phyloP scores from a whole-genome alignment of 495 filamentous ascomycete species.

The Lepidopterella palustris region DNA sequence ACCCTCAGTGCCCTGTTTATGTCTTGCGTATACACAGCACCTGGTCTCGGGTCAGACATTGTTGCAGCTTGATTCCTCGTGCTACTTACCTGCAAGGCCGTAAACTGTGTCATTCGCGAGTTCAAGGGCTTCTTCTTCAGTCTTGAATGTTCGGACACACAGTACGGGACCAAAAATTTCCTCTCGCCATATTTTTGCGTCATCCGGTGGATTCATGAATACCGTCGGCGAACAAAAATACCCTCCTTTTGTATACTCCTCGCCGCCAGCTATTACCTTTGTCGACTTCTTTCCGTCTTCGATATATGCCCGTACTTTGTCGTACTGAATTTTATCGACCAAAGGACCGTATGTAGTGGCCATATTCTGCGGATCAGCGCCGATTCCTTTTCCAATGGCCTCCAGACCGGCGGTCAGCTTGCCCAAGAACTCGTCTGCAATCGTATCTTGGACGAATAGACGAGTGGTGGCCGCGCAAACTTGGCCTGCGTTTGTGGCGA shows the following conservation, averaged over 20 bases:
- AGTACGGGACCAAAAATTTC: conserved; percentile 36
- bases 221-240: conserved; percentile 33
- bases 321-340: conserved; percentile 4
- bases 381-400: conserved; percentile 17
- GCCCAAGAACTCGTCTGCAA: conserved; percentile 30
- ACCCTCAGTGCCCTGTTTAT: not conserved
- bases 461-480: conserved; percentile 19
- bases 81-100: conserved; percentile 9
- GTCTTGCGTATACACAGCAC: not conserved
- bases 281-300: conserved; percentile 9
- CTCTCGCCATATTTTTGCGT: conserved; percentile 20
- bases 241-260: not conserved
- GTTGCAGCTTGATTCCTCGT: not conserved
- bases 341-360: conserved; percentile 7
- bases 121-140: conserved; percentile 31
- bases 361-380: conserved; percentile 4
- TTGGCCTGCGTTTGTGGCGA: conserved; percentile 7
- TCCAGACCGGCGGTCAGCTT: conserved; percentile 24
- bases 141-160: conserved; percentile 32
- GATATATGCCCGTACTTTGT: conserved; percentile 4
- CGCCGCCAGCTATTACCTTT: conserved; percentile 2
- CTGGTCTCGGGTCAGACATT: too few relatives aligned
- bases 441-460: conserved; percentile 27
- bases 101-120: conserved; percentile 31
- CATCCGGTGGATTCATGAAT: conserved; percentile 15